Base-by-base conservation (phyloP, 768 basidiomycete species). In the Tricholoma matsutake region DNA sequence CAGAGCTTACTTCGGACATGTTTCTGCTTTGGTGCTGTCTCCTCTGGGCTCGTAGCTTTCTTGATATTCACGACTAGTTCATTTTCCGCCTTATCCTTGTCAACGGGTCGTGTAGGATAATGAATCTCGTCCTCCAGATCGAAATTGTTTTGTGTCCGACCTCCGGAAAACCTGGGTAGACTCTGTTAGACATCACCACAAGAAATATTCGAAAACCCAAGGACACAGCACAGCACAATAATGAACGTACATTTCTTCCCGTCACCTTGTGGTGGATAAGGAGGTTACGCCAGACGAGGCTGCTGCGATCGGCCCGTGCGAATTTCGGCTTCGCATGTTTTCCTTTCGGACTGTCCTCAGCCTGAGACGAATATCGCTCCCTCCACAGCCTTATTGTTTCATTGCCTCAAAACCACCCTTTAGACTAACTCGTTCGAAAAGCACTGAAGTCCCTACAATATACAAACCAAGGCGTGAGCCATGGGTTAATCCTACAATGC, bases 21-120 rank as follows among this genome's bases (percentile, higher is more conserved):
- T 72, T 99, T 99, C 83, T 98, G 96, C 76, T 99, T 99, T 7
- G 97, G 97, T 4, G 97, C 96, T 29, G 87, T 85, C 79, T 98
- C 97, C 55, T 99, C 97, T 43, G 94, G 80, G 70, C 85, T 94
- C 6, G 96, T 98, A 3, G 97, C 97, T 73, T 99, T 99, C 84
- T 99, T 99, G 75, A 99, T 96, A 71, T 96, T 95, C 34, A 96
- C 82, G 16, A 88, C 87, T 16, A 99, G 85, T 73, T 98, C 97
- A 58, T 88, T 84, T 73, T 99, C 97, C 51, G 94, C 95, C 80
- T 95, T 97, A 71, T 98, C 97, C 80, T 93, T 98, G 79, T 98
- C 96, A 25, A 99, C 97, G 28, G 96, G 96, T 61, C 96, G 86
- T 31, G 96, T 98, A 29, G 96, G 96, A 75, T 94, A 94, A 73